Evolutionary conservation across 1,139 yeast species (phyloP).

Genomic region (Sugiyamaella japonica): DNA sequence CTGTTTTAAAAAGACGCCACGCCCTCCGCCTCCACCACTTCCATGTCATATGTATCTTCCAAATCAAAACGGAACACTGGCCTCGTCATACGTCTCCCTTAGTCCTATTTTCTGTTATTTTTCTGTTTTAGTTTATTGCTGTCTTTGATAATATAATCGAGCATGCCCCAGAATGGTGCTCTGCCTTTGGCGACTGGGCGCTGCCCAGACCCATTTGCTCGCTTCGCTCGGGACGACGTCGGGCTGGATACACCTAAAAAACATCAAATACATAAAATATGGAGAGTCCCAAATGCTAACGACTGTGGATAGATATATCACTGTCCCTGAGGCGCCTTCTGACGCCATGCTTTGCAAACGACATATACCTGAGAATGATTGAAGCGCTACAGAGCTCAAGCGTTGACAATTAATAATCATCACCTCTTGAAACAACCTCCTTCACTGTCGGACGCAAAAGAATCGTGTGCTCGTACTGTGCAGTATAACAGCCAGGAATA

Average conservation of each 20-base stretch:
- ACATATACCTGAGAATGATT: no score
- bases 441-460: constrained; percentile 86
- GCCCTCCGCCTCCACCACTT: neutral
- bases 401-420: constrained; percentile 60
- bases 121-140: neutral
- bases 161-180: neutral
- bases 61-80: neutral
- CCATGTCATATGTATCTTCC: neutral
- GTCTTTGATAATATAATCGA: neutral
- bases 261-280: no score
- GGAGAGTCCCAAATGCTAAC: no score
- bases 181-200: neutral
- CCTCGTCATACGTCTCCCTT: neutral
- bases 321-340: no score
- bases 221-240: neutral
- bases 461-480: constrained; percentile 94
- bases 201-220: constrained; percentile 1
- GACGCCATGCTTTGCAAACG: no score
- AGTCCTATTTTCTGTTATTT: neutral
- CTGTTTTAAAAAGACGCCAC: constrained; percentile 30
- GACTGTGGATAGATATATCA: no score
- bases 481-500: constrained; percentile 82
- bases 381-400: neutral
- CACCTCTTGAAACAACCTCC: constrained; percentile 94
- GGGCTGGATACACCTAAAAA: no score